Percentiles rank a stretch among this genome's conserved stretches.
phyloP scores from a whole-genome alignment of 257 asterid species.

The Lantana camara region DNA sequence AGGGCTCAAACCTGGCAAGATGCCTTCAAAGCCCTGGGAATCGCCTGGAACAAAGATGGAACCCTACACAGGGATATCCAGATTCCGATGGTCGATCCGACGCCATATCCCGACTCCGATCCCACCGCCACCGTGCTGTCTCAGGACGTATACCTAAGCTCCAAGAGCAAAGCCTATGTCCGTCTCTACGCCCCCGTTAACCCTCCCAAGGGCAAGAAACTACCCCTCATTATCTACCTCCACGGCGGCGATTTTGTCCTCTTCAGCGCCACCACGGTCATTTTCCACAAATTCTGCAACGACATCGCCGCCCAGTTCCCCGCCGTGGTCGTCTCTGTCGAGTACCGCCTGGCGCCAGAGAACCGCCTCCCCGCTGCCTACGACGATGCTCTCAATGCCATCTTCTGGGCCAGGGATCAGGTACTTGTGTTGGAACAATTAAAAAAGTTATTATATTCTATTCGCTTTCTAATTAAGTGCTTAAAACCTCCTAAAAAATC shows the following conservation, averaged over 20 bases:
- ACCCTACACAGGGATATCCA: slow-evolving; percentile 30
- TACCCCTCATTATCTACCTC: slow-evolving; percentile 41
- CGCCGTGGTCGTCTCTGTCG: slow-evolving; percentile 40
- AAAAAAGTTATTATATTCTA: too few relatives aligned
- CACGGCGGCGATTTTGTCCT: slow-evolving; percentile 51
- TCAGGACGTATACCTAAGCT: slow-evolving; percentile 29
- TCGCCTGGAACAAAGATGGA: slow-evolving; percentile 38
- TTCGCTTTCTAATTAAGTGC: too few relatives aligned
- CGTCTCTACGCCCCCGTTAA: slow-evolving; percentile 36
- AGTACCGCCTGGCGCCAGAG: slow-evolving; percentile 49
- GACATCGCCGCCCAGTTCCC: slow-evolving; percentile 36
- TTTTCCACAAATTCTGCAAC: slow-evolving; percentile 46
- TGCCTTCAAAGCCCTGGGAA: slow-evolving; percentile 34
- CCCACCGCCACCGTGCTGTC: slow-evolving; percentile 22
- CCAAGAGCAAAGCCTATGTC: slow-evolving; percentile 17
- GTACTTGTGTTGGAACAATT: too few relatives aligned
- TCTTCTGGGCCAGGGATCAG: slow-evolving; percentile 31
- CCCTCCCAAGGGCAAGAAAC: slow-evolving; percentile 21
- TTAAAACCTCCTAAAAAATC: too few relatives aligned
- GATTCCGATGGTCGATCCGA: slow-evolving; percentile 36
- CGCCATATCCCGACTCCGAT: slow-evolving; percentile 4
- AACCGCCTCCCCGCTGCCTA: slow-evolving; percentile 47
- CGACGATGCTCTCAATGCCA: slow-evolving; percentile 41
- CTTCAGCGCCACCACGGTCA: slow-evolving; percentile 39
- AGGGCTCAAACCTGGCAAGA: slow-evolving; percentile 32